Evolutionary conservation across 1,139 yeast species (phyloP).

Genomic region (Blastobotrys ciferrii): DNA sequence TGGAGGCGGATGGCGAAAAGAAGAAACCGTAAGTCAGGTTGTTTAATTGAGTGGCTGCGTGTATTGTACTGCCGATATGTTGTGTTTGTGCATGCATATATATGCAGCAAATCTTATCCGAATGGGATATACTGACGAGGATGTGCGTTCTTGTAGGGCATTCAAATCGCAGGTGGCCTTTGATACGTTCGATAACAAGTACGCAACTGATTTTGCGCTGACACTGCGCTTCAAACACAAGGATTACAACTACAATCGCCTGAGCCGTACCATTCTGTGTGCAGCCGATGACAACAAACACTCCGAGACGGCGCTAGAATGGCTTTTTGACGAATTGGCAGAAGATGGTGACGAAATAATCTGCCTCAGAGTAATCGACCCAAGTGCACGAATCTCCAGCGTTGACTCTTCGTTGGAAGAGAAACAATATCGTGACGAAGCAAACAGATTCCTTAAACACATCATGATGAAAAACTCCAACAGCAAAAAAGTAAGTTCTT

Average conservation of each 20-base stretch:
- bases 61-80: too few species aligned
- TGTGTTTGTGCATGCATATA: too few species aligned
- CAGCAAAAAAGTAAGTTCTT: neutral
- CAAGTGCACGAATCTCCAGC: slow-evolving; percentile 26
- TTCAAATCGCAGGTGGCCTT: slow-evolving; percentile 47
- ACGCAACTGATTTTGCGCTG: slow-evolving; percentile 42
- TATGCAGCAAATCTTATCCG: too few species aligned
- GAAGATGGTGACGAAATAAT: slow-evolving; percentile 65
- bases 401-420: slow-evolving; percentile 31
- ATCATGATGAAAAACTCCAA: slow-evolving; percentile 41
- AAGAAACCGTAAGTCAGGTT: neutral
- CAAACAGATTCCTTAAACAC: slow-evolving; percentile 40
- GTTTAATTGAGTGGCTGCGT: too few species aligned
- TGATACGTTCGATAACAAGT: slow-evolving; percentile 50
- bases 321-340: slow-evolving; percentile 65
- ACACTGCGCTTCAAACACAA: slow-evolving; percentile 58
- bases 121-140: too few species aligned
- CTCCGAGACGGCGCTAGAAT: slow-evolving; percentile 58
- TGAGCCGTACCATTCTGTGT: slow-evolving; percentile 59
- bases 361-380: slow-evolving; percentile 57
- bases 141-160: too few species aligned
- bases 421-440: slow-evolving; percentile 41
- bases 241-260: slow-evolving; percentile 52
- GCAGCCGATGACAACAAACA: slow-evolving; percentile 60
- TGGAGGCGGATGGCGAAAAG: neutral